Conservation (phyloP, 1,284 basidiomycete species). For the Ceratobasidium sp. region DNA sequence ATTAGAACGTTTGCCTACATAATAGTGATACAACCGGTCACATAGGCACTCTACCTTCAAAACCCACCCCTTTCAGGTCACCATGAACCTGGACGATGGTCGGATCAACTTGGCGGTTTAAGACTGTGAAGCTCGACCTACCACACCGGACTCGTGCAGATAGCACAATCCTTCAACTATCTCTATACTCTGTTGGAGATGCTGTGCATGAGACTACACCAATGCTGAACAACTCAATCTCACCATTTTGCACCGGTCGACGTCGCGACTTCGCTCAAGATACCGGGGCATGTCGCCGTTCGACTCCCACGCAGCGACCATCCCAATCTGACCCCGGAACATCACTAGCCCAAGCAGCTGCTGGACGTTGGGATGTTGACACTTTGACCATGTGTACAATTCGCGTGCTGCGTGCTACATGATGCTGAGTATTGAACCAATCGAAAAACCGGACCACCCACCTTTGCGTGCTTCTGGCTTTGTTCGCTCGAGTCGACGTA, state of each 20-base stretch:
- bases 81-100: constrained; percentile 6
- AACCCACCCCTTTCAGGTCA: constrained; percentile 22
- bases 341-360: neutral
- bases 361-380: neutral
- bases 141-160: neutral
- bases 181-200: neutral
- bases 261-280: neutral
- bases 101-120: too few relatives aligned
- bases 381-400: neutral
- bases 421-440: too few relatives aligned
- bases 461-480: too few relatives aligned
- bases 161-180: neutral
- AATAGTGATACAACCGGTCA: neutral
- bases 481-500: too few relatives aligned
- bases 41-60: too few relatives aligned
- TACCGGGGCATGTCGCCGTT: neutral
- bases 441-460: too few relatives aligned
- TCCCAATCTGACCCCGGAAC: constrained; percentile 14
- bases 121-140: neutral
- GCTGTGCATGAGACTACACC: neutral
- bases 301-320: neutral
- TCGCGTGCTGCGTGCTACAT: neutral
- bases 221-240: neutral
- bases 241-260: neutral
- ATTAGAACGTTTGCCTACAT: neutral